Evolutionary conservation across 192 early-diverging fungal genomes (phyloP).

Genomic region (Entomortierella beljakovae): DNA sequence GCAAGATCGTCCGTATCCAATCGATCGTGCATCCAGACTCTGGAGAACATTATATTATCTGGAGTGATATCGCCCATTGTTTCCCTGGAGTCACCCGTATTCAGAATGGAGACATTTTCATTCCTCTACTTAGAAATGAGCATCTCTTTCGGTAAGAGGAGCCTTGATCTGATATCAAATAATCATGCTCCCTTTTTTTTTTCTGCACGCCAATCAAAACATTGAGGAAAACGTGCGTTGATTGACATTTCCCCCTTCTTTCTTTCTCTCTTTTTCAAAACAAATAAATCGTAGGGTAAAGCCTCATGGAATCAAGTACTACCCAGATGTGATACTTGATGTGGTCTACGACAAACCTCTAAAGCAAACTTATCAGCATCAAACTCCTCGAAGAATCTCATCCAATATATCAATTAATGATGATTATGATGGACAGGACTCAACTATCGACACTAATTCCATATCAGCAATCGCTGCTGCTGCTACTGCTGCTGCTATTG

Average conservation of each 20-base stretch:
- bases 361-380: background rate
- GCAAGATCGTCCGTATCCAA: conserved; percentile 1
- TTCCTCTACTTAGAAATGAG: conserved; percentile 24
- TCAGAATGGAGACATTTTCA: conserved; percentile 16
- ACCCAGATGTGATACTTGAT: conserved; percentile 24
- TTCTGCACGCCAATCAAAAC: too few species aligned
- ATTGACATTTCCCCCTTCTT: too few species aligned
- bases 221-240: too few species aligned
- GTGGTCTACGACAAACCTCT: conserved; percentile 18
- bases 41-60: conserved; percentile 19
- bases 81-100: conserved; percentile 30
- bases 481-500: too few species aligned
- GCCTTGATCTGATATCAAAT: too few species aligned
- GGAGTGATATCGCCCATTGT: conserved; percentile 42
- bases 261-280: too few species aligned
- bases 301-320: conserved; percentile 40
- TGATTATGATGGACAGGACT: too few species aligned
- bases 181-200: too few species aligned
- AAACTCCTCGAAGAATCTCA: background rate
- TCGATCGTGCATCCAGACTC: conserved; percentile 1
- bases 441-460: too few species aligned
- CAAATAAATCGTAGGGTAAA: conserved; percentile 10
- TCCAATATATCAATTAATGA: too few species aligned
- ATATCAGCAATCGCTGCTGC: too few species aligned
- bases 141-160: conserved; percentile 30